Base-by-base conservation (phyloP, 148 eudicot species). In the Persicaria tinctoria region DNA sequence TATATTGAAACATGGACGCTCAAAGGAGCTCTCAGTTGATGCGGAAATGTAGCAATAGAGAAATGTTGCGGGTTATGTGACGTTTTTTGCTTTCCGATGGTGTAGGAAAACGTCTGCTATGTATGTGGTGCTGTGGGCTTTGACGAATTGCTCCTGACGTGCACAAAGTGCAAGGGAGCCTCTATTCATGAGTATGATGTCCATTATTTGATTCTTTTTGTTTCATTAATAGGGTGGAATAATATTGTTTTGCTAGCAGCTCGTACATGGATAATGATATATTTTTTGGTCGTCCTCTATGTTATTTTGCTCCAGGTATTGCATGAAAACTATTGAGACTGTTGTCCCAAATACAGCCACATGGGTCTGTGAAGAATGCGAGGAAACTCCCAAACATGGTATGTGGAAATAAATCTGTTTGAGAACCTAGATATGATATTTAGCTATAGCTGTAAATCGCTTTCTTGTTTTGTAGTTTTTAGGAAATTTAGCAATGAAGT, bases 361-460 rank as follows among this genome's bases (percentile, higher is more conserved):
- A 47, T 69, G 72, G 72, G 44, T 69, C 17, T 69, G 72, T 17
- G 72, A 69, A 69, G 48, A 69, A 20, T 69, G 72, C 27, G 5
- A 44, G 18, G 48, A 14, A 45, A 69, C 50, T 8, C 72, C 72
- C 5, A 16, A 69, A 6, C 72, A 44, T 6, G 51, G 72, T 69
- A 69, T 44, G 49, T 68, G 18, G 10, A 68, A 68, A 17, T 8
- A 13, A 44, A 60, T 7, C 9, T 44, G 38, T 68, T 13, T 68
- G 6, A 68, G 47, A 46, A 44, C 23, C 18, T 17, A 44, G 44
- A 44, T 68, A 6, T 45, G 23, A 46, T 14, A 1, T 11, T 46
- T 68, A 16, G 8, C 3, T 44, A 10, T 45, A 13, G 18, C 50
- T 68, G 13, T 14, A 14, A 68, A 41, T 68, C 47, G 0, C 16